Conservation (phyloP, 768 basidiomycete species). For the Naganishia friedmannii region DNA sequence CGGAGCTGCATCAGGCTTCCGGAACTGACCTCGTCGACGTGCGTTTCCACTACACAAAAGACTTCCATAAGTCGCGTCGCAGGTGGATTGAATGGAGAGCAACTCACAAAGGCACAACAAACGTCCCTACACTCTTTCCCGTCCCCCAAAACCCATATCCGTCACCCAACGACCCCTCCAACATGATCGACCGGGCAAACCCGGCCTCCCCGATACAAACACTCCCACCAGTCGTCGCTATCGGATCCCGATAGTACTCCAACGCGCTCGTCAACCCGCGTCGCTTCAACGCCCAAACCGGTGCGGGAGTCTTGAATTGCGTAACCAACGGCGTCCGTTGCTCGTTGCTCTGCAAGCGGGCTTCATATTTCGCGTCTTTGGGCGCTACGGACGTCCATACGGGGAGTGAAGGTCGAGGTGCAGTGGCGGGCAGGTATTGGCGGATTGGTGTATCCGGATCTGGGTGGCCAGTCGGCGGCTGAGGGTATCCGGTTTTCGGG, state of each 20-base stretch:
- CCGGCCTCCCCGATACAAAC: slow-evolving; percentile 42
- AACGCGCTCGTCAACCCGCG: slow-evolving; percentile 34
- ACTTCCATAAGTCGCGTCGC: background rate
- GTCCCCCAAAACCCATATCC: slow-evolving; percentile 41
- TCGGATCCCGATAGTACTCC: slow-evolving; percentile 43
- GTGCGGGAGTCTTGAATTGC: slow-evolving; percentile 1
- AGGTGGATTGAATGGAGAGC: background rate
- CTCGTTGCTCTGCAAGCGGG: slow-evolving; percentile 31
- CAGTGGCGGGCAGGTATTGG: background rate
- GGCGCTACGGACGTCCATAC: slow-evolving; percentile 10
- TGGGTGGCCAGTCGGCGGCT: slow-evolving; percentile 1
- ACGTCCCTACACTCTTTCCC: slow-evolving; percentile 35
- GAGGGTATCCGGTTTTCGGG: slow-evolving; percentile 13
- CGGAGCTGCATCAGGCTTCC: background rate
- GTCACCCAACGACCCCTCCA: slow-evolving; percentile 38
- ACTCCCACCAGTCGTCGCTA: slow-evolving; percentile 38
- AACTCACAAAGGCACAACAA: slow-evolving; percentile 43
- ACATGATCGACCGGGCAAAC: slow-evolving; percentile 43
- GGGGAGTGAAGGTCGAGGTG: background rate
- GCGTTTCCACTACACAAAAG: background rate
- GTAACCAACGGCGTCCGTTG: background rate
- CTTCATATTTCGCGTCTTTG: slow-evolving; percentile 37
- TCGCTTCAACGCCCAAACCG: slow-evolving; percentile 44
- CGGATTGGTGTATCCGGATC: background rate
- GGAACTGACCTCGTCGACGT: background rate